Evolutionary conservation across 805 yeast genomes (phyloP), one percentile per base, ranked within the genome.

Genomic region (Myxozyma neotropica): DNA sequence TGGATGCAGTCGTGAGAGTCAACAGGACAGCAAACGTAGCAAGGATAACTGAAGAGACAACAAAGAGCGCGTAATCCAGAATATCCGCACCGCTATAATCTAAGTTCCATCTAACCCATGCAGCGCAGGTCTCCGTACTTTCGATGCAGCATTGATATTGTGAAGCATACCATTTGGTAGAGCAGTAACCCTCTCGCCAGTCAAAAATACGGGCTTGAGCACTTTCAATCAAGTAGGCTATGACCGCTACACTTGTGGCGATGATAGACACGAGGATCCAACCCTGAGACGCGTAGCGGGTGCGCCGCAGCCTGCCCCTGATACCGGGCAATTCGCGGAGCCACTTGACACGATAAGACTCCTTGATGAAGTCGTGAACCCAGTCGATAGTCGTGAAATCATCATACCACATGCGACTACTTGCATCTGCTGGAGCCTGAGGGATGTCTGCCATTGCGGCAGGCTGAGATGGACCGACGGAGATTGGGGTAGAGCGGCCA

Each of bases 301-400:
- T 40, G 23, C 78, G 69, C 23, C 50, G 55, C 4, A 74, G 15
- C 27, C 67, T 65, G 52, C 73, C 77, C 21, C 71, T 67, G 12
- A 74, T 17, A 2, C 79, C 79, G 2, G 66, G 68, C 23, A 70
- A 60, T 31, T 74, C 69, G 53, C 75, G 69, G 45, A 82, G 66
- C 48, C 71, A 70, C 61, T 72, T 79, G 61, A 75, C 72, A 40
- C 81, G 71, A 42, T 70, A 72, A 36, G 81, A 77, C 53, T 79
- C 80, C 55, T 73, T 72, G 31, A 81, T 72, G 38, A 77, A 75
- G 33, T 82, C 83, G 31, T 77, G 75, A 1, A 81, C 78, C 86
- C 86, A 83, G 70, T 83, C 87, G 17, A 82, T 80, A 19, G 85
- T 81, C 23, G 87, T 82, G 70, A 82, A 83, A 69, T 83, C 85